A percentile compares a stretch with the other conserved stretches of the same genome.
These are phyloP conservation scores for Amorphotheca resinae DNA, from an alignment of 495 filamentous ascomycete genomes.

Conservation along the genomic window DNA sequence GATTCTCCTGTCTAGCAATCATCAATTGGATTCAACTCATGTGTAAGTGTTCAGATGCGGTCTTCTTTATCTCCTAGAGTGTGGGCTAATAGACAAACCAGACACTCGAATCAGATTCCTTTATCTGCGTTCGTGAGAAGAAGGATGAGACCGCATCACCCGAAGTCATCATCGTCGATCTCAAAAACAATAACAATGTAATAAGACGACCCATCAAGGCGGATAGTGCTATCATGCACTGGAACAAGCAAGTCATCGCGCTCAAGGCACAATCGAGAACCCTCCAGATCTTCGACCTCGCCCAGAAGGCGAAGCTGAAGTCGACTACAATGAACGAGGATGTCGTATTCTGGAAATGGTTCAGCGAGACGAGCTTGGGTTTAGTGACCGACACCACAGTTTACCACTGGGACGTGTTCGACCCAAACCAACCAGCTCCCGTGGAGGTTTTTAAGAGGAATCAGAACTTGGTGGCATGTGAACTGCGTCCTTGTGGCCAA, in stretches of 20 bases:
- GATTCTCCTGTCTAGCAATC: conserved; percentile 37
- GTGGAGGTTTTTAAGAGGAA: conserved; percentile 90
- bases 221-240: conserved; percentile 99
- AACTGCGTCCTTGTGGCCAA: neutral
- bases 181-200: conserved; percentile 77
- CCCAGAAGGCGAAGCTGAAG: conserved; percentile 83
- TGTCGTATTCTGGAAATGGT: conserved; percentile 98
- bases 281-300: conserved; percentile 94
- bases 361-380: conserved; percentile 74
- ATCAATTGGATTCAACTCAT: conserved; percentile 93
- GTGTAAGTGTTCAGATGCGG: conserved; percentile 48
- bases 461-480: conserved; percentile 67
- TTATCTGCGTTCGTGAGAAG: conserved; percentile 90
- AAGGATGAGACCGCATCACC: conserved; percentile 65
- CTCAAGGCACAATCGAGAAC: conserved; percentile 85
- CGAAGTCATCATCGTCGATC: conserved; percentile 92
- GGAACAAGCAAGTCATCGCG: conserved; percentile 88
- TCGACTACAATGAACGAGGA: conserved; percentile 92
- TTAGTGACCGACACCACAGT: conserved; percentile 81
- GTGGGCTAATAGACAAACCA: conserved; percentile 26
- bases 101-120: conserved; percentile 96
- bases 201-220: conserved; percentile 94
- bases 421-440: conserved; percentile 60
- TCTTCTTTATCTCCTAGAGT: conserved; percentile 1
- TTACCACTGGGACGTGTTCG: conserved; percentile 96